A percentile compares a stretch with the other conserved stretches of the same genome.
phyloP scores from a whole-genome alignment of 768 basidiomycete species.

The Boletus barrowsii region DNA sequence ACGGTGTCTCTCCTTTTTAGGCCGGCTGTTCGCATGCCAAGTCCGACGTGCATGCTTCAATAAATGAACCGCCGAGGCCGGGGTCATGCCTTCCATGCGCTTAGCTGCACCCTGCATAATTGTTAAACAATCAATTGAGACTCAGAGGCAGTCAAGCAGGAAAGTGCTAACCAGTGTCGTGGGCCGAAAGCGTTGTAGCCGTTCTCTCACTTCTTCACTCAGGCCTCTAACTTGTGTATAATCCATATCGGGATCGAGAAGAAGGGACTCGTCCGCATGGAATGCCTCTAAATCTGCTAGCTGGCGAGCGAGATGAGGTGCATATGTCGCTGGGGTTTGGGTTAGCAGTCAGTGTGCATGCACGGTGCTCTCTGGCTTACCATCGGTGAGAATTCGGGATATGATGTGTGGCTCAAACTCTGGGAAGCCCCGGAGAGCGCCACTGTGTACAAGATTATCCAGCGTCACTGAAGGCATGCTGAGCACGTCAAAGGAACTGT shows the following conservation, averaged over 20 bases:
- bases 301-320: conserved; percentile 65
- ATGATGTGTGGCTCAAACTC: conserved; percentile 50
- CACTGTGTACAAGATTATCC: conserved; percentile 44
- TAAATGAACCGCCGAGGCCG: conserved; percentile 64
- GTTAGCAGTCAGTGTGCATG: conserved; percentile 2
- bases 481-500: conserved; percentile 75
- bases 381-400: conserved; percentile 67
- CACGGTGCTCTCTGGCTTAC: conserved; percentile 34
- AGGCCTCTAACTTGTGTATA: conserved; percentile 64
- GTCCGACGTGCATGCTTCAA: conserved; percentile 57
- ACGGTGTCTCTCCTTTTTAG: background rate
- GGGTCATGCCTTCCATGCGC: conserved; percentile 93
- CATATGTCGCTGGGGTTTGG: conserved; percentile 51
- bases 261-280: conserved; percentile 69
- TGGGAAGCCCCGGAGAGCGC: conserved; percentile 36
- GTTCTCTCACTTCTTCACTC: conserved; percentile 72
- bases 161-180: conserved; percentile 53
- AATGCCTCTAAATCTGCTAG: conserved; percentile 72
- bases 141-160: background rate
- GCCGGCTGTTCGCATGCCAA: conserved; percentile 13
- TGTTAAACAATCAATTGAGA: background rate
- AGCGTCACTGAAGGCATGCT: conserved; percentile 53
- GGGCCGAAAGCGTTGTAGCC: conserved; percentile 58
- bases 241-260: conserved; percentile 68
- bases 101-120: conserved; percentile 79